Percentiles rank a stretch among this genome's conserved stretches.
phyloP scores from a whole-genome alignment of 768 basidiomycete species.

The Udeniomyces megalosporus region DNA sequence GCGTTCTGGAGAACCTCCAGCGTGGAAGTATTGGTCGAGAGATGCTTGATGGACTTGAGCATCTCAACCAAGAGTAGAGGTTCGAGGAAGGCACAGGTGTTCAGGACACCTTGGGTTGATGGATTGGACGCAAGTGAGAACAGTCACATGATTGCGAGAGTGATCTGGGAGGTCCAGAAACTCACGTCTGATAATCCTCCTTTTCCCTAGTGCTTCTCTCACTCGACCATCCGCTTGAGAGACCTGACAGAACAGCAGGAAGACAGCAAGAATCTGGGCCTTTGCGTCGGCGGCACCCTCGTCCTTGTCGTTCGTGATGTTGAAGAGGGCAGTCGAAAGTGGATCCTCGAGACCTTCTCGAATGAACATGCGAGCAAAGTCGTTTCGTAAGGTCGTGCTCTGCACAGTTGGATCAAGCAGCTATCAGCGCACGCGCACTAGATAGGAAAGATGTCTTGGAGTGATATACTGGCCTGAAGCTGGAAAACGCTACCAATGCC shows the following conservation, averaged over 20 bases:
- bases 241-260: slow-evolving; percentile 83
- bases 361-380: slow-evolving; percentile 97
- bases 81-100: slow-evolving; percentile 72
- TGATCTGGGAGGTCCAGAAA: slow-evolving; percentile 14
- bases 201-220: slow-evolving; percentile 73
- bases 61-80: slow-evolving; percentile 75
- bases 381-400: slow-evolving; percentile 91
- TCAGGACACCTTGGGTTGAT: slow-evolving; percentile 49
- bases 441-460: not conserved
- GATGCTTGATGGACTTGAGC: slow-evolving; percentile 88
- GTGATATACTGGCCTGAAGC: slow-evolving; percentile 35
- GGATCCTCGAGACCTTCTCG: slow-evolving; percentile 89
- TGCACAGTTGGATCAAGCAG: slow-evolving; percentile 30
- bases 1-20: slow-evolving; percentile 92
- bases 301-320: slow-evolving; percentile 50
- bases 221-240: slow-evolving; percentile 92
- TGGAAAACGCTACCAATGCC: slow-evolving; percentile 93
- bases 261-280: slow-evolving; percentile 72
- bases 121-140: not conserved
- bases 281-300: slow-evolving; percentile 53
- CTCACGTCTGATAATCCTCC: slow-evolving; percentile 79
- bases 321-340: slow-evolving; percentile 69
- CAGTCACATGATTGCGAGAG: not conserved
- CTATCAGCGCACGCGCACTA: not conserved
- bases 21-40: slow-evolving; percentile 79